Evolutionary conservation across 73 alveolate genomes (phyloP).

Genomic region (Paramecium octaurelia): DNA sequence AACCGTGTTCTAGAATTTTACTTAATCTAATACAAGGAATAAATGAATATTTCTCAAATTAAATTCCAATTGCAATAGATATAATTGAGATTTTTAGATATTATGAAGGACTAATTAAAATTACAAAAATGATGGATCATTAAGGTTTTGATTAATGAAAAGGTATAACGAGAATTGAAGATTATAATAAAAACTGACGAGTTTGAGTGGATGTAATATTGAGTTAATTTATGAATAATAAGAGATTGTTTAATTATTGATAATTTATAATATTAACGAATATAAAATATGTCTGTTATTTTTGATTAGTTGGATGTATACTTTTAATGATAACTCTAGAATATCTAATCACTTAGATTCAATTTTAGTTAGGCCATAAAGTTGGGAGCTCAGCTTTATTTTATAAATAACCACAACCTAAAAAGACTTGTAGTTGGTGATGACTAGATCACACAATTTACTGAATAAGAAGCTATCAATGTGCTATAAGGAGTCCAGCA

Average conservation of each 20-base stretch:
- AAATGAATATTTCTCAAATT: too few relatives aligned
- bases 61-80: too few relatives aligned
- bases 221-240: neutral
- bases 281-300: constrained; percentile 22
- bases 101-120: too few relatives aligned
- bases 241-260: neutral
- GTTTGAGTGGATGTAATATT: neutral
- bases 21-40: too few relatives aligned
- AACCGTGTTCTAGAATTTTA: too few relatives aligned
- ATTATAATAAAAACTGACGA: too few relatives aligned
- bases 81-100: too few relatives aligned
- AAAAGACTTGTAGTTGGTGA: neutral
- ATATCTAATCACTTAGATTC: neutral
- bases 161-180: too few relatives aligned
- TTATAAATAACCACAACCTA: neutral
- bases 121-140: too few relatives aligned
- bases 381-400: neutral
- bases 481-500: neutral
- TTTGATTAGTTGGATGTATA: neutral
- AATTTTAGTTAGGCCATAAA: neutral
- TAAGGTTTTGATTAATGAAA: too few relatives aligned
- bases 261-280: neutral
- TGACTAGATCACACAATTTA: neutral
- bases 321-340: neutral
- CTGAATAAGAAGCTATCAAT: neutral